Percentiles rank a stretch among this genome's conserved stretches.
Evolutionary conservation across 371 early-diverging fungal genomes (phyloP).

Genomic region (Gilbertella persicaria): DNA sequence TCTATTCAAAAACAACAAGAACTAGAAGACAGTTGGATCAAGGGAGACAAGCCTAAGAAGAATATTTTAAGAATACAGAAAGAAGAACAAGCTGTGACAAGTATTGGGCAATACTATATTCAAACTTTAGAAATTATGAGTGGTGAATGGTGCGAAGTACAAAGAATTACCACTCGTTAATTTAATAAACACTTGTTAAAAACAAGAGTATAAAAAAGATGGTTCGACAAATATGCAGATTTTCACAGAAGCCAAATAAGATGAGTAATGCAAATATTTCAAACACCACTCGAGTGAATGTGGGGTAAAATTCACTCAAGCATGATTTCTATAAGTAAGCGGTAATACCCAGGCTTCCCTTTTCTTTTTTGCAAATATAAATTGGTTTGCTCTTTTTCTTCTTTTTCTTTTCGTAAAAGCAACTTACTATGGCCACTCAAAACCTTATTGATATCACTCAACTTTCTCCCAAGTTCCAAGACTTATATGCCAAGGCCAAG

Average conservation of each 20-base stretch:
- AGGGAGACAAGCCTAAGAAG: slow-evolving; percentile 38
- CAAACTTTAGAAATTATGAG: slow-evolving; percentile 39
- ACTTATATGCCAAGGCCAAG: slow-evolving; percentile 67
- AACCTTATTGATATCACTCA: slow-evolving; percentile 39
- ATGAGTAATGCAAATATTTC: slow-evolving; percentile 13
- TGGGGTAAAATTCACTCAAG: slow-evolving; percentile 16
- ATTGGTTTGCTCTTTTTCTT: background rate
- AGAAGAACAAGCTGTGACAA: slow-evolving; percentile 45
- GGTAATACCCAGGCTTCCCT: slow-evolving; percentile 15
- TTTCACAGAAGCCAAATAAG: slow-evolving; percentile 8
- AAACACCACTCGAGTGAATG: slow-evolving; percentile 1
- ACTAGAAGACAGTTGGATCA: slow-evolving; percentile 38
- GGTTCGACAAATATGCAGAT: background rate
- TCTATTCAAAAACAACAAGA: slow-evolving; percentile 47
- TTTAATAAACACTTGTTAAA: too few species aligned
- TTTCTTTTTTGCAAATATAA: background rate
- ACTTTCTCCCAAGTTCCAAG: slow-evolving; percentile 68
- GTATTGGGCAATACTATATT: slow-evolving; percentile 38
- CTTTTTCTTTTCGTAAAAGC: background rate
- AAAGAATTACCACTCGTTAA: slow-evolving; percentile 7
- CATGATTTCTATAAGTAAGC: slow-evolving; percentile 22
- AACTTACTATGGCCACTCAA: slow-evolving; percentile 41
- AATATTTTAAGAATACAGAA: slow-evolving; percentile 45
- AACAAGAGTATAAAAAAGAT: background rate
- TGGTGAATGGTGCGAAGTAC: slow-evolving; percentile 52